A percentile compares a stretch with the other conserved stretches of the same genome.
phyloP scores from a whole-genome alignment of 2,329 filamentous ascomycete species.

The Apiospora arundinis region DNA sequence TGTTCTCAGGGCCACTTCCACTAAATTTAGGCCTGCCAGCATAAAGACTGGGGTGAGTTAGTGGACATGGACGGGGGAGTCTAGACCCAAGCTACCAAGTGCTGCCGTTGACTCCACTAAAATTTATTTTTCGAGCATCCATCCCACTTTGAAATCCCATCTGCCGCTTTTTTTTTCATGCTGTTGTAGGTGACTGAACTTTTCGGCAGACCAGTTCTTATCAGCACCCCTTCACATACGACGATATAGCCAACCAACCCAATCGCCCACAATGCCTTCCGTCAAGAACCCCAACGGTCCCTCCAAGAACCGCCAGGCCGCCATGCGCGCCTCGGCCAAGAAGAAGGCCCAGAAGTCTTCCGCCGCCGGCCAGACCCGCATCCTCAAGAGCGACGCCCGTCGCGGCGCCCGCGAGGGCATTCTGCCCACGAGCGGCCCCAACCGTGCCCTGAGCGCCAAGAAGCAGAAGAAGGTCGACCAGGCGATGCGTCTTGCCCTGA shows the following conservation, averaged over 20 bases:
- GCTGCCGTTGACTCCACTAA: constrained; percentile 7
- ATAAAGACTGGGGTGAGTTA: neutral
- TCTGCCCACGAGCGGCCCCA: constrained; percentile 61
- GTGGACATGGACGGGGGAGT: neutral
- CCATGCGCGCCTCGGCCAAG: constrained; percentile 51
- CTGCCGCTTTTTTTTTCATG: neutral
- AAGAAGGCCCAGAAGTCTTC: constrained; percentile 52
- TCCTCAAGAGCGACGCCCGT: constrained; percentile 39
- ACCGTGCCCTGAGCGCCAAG: constrained; percentile 58
- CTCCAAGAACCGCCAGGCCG: constrained; percentile 59
- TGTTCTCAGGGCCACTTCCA: neutral
- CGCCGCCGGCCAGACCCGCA: constrained; percentile 33
- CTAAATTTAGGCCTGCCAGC: neutral
- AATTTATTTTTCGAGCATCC: constrained; percentile 23
- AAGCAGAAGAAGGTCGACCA: constrained; percentile 62
- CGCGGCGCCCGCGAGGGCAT: constrained; percentile 60
- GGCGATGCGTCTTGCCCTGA: constrained; percentile 57
- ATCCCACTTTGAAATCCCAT: neutral
- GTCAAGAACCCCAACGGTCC: constrained; percentile 64
- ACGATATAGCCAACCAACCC: neutral
- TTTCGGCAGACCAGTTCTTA: neutral
- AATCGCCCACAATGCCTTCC: constrained; percentile 53
- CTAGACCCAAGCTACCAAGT: neutral
- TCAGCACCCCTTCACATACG: neutral
- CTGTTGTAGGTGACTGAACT: neutral